These are phyloP conservation scores for Thielaviopsis populi DNA, from an alignment of 2,329 filamentous ascomycete genomes.

Conservation along the genomic window DNA sequence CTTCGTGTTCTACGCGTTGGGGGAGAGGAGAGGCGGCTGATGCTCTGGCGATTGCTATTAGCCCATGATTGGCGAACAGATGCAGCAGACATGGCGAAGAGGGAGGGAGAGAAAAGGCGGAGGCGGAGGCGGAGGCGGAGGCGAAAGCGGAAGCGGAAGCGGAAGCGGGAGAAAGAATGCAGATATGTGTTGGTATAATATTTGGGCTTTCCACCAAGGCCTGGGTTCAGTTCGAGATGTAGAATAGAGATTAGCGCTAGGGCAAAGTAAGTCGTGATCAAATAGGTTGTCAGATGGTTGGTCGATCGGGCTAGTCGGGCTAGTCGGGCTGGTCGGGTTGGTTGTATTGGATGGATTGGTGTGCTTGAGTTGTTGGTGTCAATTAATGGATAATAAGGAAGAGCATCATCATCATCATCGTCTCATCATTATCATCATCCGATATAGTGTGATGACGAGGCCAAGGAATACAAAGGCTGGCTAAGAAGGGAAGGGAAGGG, in stretches of 20 bases:
- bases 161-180: not conserved
- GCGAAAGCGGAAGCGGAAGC: too few relatives aligned
- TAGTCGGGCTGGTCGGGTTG: not conserved
- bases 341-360: too few relatives aligned
- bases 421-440: not conserved
- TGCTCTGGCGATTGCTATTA: constrained; percentile 12
- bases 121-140: not conserved
- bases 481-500: too few relatives aligned
- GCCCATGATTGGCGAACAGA: constrained; percentile 14
- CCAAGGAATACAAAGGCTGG: not conserved
- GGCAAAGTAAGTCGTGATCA: not conserved
- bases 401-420: not conserved
- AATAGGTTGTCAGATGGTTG: not conserved
- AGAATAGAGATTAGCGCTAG: not conserved
- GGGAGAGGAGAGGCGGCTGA: constrained; percentile 18
- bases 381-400: not conserved
- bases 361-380: not conserved
- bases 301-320: not conserved
- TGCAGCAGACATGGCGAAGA: constrained; percentile 16
- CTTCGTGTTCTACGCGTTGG: constrained; percentile 18
- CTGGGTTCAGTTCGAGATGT: not conserved
- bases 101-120: too few relatives aligned
- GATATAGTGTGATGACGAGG: not conserved
- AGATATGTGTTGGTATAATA: not conserved
- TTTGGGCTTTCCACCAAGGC: too few relatives aligned